These are phyloP conservation scores for Nakaseomyces delphensis DNA, from an alignment of 1,139 yeast genomes.

Conservation along the genomic window DNA sequence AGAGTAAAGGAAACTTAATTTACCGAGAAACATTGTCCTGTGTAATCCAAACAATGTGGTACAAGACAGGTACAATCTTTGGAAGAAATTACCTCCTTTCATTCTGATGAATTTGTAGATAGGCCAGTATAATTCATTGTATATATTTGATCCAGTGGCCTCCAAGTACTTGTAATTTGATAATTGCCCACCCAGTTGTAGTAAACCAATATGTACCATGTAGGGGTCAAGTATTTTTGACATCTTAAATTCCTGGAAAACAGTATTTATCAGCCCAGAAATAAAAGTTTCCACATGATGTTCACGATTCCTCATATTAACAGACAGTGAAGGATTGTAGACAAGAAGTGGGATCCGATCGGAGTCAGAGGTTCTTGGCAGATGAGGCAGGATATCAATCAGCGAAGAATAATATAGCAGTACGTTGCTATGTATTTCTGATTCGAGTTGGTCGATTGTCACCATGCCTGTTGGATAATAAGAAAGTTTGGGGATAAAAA, in stretches of 20 bases:
- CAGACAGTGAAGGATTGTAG: constrained; percentile 27
- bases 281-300: constrained; percentile 26
- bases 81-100: constrained; percentile 16
- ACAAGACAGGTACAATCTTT: background rate
- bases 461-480: constrained; percentile 27
- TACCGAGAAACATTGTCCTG: constrained; percentile 6
- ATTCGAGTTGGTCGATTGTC: constrained; percentile 17
- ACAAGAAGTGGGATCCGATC: constrained; percentile 20
- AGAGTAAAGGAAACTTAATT: background rate
- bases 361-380: constrained; percentile 8
- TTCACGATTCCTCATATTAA: constrained; percentile 19
- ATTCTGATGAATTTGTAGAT: constrained; percentile 22
- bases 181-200: constrained; percentile 28
- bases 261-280: constrained; percentile 23
- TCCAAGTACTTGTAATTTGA: constrained; percentile 28
- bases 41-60: background rate
- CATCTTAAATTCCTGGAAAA: constrained; percentile 17
- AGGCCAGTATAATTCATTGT: constrained; percentile 21
- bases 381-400: constrained; percentile 20
- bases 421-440: constrained; percentile 23
- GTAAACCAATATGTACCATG: constrained; percentile 25
- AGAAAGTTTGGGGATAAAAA: constrained; percentile 29
- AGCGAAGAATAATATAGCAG: constrained; percentile 20
- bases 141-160: constrained; percentile 21
- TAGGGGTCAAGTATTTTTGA: constrained; percentile 15